Base-by-base conservation (phyloP, 1,139 yeast species). In the Hyphopichia buzzinii region DNA sequence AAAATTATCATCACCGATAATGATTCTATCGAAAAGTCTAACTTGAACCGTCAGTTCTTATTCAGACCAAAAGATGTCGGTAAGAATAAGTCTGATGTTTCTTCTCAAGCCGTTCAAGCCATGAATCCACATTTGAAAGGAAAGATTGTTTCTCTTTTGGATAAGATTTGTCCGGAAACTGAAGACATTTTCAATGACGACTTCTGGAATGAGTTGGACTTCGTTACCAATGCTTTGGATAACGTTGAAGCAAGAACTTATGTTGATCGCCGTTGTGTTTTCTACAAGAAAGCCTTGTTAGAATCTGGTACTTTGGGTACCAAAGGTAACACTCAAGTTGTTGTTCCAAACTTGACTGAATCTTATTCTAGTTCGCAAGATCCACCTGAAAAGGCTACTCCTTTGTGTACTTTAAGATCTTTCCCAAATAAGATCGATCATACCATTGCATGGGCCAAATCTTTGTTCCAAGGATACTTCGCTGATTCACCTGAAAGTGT, bases 241-340 rank as follows among this genome's bases (percentile, higher is more conserved):
- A 92, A 92, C 52, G 94, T 92, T 37, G 98, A 92, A 52, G 98
- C 98, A 12, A 84, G 99, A 72, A 86, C 96, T 8, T 92, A 92
- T 57, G 96, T 92, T 43, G 99, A 92, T 59, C 84, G 96, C 60
- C 86, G 97, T 57, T 92, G 98, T 69, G 89, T 92, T 37, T 89
- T 89, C 59, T 92, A 77, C 78, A 79, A 81, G 56, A 90, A 90
- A 64, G 89, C 98, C 22, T 74, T 92, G 50, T 75, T 92, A 47
- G 99, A 92, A 67, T 85, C 96, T 11, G 99, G 99, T 45, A 92
- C 99, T 31, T 76, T 92, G 52, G 99, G 99, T 48, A 92, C 98
- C 21, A 92, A 94, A 67, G 98, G 98, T 62, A 92, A 92, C 57
- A 92, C 96, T 17, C 99, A 92, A 70, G 97, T 94, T 31, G 84